A percentile compares a stretch with the other conserved stretches of the same genome.
These are phyloP conservation scores for Puccinia triticina DNA, from an alignment of 1,284 basidiomycete genomes.

Conservation along the genomic window DNA sequence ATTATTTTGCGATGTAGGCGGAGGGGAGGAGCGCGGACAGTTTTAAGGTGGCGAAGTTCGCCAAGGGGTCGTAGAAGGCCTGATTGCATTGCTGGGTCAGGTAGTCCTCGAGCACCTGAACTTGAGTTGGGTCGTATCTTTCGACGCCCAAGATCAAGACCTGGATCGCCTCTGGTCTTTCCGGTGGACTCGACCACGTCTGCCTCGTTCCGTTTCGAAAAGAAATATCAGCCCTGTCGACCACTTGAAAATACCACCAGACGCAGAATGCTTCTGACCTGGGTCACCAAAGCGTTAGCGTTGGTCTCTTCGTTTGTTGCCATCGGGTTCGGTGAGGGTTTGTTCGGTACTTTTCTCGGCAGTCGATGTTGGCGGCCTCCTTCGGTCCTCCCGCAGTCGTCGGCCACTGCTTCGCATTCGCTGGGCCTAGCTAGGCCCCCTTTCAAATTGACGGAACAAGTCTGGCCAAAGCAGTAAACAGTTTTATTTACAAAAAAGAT, in stretches of 20 bases:
- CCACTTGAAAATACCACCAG: not conserved
- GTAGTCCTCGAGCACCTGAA: slow-evolving; percentile 49
- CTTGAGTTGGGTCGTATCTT: slow-evolving; percentile 46
- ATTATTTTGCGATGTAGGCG: not conserved
- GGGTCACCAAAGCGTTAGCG: not conserved
- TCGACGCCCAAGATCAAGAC: slow-evolving; percentile 39
- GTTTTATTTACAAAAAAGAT: too few species aligned
- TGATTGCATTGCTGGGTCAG: slow-evolving; percentile 28
- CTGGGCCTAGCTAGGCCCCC: too few species aligned
- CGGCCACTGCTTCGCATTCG: too few species aligned
- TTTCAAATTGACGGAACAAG: too few species aligned
- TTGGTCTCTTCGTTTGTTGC: not conserved
- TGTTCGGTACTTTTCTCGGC: too few species aligned
- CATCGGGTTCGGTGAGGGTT: not conserved
- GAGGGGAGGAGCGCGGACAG: not conserved
- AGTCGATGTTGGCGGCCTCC: too few species aligned
- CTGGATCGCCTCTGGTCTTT: slow-evolving; percentile 36
- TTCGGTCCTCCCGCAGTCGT: too few species aligned
- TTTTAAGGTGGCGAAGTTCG: slow-evolving; percentile 49
- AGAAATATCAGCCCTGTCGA: not conserved
- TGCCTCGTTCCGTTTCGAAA: not conserved
- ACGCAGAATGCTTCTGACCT: not conserved
- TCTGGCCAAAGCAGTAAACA: too few species aligned
- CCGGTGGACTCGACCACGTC: slow-evolving; percentile 42
- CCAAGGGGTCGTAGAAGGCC: slow-evolving; percentile 42